phyloP scores from a whole-genome alignment of 2,329 filamentous ascomycete species.

The Fusarium sp. region DNA sequence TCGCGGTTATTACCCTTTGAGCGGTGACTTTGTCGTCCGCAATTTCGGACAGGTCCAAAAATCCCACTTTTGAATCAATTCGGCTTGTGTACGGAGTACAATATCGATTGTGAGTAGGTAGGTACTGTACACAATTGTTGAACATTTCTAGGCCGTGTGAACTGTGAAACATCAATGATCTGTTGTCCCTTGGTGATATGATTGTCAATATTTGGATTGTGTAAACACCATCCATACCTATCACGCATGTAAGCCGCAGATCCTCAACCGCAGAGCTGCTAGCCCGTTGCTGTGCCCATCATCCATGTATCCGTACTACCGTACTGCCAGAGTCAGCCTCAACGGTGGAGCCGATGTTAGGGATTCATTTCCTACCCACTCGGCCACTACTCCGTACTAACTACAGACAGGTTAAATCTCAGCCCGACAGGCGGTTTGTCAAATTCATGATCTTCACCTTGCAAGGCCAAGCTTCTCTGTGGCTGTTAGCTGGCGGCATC shows the following conservation, averaged over 20 bases:
- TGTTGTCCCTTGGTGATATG: conserved; percentile 2
- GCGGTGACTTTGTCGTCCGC: conserved; percentile 21
- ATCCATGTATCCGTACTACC: too few species aligned
- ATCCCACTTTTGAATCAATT: conserved; percentile 17
- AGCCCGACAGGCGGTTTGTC: conserved; percentile 30
- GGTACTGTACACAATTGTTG: background rate
- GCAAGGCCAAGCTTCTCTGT: conserved; percentile 24
- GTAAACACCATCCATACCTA: conserved; percentile 9
- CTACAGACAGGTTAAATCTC: conserved; percentile 18
- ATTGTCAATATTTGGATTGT: background rate
- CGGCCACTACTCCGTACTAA: too few species aligned
- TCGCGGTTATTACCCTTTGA: conserved; percentile 8
- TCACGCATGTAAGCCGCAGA: conserved; percentile 14
- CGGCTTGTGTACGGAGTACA: too few species aligned
- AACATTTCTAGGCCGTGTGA: conserved; percentile 3
- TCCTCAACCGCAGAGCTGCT: conserved; percentile 3
- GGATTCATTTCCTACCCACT: conserved; percentile 19
- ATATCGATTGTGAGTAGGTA: too few species aligned
- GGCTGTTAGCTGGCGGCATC: conserved; percentile 34
- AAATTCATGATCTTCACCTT: conserved; percentile 39
- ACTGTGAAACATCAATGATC: background rate
- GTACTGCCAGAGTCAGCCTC: background rate
- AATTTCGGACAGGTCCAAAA: conserved; percentile 37
- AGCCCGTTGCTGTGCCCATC: conserved; percentile 7
- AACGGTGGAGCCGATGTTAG: too few species aligned